Evolutionary conservation across 2,329 filamentous ascomycete species (phyloP).

Genomic region (Trichoderma guizhouense): DNA sequence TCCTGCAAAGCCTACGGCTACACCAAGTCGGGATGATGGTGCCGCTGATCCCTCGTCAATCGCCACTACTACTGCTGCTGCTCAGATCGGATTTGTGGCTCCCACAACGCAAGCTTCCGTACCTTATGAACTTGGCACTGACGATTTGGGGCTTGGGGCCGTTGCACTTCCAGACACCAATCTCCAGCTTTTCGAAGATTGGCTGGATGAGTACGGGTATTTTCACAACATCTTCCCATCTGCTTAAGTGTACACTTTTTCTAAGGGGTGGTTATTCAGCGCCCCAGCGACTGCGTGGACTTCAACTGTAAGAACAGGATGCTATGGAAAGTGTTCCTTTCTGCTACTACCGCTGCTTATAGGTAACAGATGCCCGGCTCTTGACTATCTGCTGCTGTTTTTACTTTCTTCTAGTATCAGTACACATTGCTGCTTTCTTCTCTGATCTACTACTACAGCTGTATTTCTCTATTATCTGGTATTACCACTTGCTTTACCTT

Average conservation of each 20-base stretch:
- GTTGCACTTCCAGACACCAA: neutral
- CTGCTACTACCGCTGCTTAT: neutral
- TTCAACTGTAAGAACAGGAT: neutral
- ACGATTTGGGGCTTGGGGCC: neutral
- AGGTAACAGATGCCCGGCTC: neutral
- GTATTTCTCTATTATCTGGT: too few species aligned
- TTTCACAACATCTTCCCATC: conserved; percentile 17
- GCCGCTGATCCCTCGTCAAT: neutral
- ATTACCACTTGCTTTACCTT: too few species aligned
- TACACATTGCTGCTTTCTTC: neutral
- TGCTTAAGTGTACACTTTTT: neutral
- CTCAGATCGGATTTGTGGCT: neutral
- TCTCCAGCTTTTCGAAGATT: conserved; percentile 17
- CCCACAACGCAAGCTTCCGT: neutral
- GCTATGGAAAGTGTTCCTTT: neutral
- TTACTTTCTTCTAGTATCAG: neutral
- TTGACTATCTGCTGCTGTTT: neutral
- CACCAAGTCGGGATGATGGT: neutral
- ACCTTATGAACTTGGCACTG: neutral
- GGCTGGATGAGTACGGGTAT: conserved; percentile 16
- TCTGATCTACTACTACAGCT: too few species aligned
- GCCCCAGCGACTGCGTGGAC: neutral
- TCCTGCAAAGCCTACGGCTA: neutral
- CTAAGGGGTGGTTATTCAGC: too few species aligned
- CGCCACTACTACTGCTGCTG: neutral